Conservation (phyloP, 305 asterid genomes). For the Fraxinus greggii region DNA sequence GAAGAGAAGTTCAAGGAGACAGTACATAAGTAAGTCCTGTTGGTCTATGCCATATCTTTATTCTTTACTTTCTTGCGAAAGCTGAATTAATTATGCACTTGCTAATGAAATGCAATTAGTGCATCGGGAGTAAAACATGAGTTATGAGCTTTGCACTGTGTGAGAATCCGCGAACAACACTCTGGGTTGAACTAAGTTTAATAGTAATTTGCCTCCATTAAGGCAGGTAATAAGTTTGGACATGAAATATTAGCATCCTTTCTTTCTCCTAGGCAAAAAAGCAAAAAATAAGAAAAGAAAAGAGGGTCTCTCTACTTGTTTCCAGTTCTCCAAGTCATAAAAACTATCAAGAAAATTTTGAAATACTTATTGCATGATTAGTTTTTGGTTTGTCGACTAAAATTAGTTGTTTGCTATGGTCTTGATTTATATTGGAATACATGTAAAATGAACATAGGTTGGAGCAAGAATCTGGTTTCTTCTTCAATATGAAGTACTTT, state of each 20-base stretch:
- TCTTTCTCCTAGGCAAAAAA: neutral
- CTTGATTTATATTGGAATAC: neutral
- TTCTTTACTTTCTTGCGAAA: neutral
- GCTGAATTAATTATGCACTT: neutral
- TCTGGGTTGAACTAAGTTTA: neutral
- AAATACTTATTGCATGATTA: conserved; percentile 4
- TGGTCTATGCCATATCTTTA: neutral
- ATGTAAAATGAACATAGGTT: conserved; percentile 37
- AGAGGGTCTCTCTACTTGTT: neutral
- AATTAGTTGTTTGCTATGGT: conserved; percentile 13
- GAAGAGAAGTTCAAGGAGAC: conserved; percentile 97
- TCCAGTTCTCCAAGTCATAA: neutral
- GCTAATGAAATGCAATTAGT: neutral
- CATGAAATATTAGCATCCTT: neutral
- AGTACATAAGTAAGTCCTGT: conserved; percentile 68
- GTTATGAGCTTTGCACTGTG: neutral
- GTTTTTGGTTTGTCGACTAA: conserved; percentile 7
- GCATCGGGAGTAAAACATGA: neutral
- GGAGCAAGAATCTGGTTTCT: conserved; percentile 96
- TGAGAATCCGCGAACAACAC: neutral
- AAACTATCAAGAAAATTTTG: neutral
- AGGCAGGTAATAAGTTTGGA: neutral
- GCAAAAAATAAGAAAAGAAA: neutral
- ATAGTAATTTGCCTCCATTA: neutral
- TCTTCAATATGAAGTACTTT: conserved; percentile 91